Base-by-base conservation (phyloP, 495 filamentous ascomycete species). In the Sordaria brevicollis region DNA sequence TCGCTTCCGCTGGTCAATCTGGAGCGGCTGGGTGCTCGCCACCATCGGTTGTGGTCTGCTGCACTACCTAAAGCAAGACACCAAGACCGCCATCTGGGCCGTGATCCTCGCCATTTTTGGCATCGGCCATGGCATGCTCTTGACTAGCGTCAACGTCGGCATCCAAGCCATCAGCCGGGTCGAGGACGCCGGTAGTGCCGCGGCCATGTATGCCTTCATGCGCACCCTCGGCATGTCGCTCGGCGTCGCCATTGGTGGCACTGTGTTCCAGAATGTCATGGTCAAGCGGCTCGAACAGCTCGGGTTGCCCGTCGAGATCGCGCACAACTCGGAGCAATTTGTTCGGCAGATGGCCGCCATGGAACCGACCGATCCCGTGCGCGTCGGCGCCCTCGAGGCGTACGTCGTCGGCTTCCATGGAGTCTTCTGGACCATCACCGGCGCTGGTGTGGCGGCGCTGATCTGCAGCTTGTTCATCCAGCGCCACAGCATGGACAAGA, bases 201-300 rank as follows among this genome's bases (percentile, higher is more conserved):
- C 85, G 4, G 83, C 83, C 70, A 85, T 89, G 76, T 88, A 89
- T 68, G 83, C 84, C 25, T 89, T 90, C 69, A 79, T 86, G 68
- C 83, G 88, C 2, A 83, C 84, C 0, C 81, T 88, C 75, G 90
- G 89, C 15, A 89, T 90, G 84, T 85, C 86, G 15, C 71, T 90
- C 29, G 89, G 89, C 6, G 82, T 91, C 13, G 88, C 88, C 15
- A 79, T 90, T 31, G 87, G 89, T 2, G 86, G 86, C 5, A 82
- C 85, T n/a, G 79, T 88, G 6, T 86, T 91, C 72, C 84, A 90
- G 72, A 90, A 88, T 70, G 75, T 82, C 68, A 84, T 86, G 78
- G 79, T 77, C 67, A 71, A 74, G 57, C 82, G 85, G 73, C 78
- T 87, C 9, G 54, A 78, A 68, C 43, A 74, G 62, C 36, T 81